Conservation (phyloP, 1,284 basidiomycete species). For the Fomitiporia mediterranea region DNA sequence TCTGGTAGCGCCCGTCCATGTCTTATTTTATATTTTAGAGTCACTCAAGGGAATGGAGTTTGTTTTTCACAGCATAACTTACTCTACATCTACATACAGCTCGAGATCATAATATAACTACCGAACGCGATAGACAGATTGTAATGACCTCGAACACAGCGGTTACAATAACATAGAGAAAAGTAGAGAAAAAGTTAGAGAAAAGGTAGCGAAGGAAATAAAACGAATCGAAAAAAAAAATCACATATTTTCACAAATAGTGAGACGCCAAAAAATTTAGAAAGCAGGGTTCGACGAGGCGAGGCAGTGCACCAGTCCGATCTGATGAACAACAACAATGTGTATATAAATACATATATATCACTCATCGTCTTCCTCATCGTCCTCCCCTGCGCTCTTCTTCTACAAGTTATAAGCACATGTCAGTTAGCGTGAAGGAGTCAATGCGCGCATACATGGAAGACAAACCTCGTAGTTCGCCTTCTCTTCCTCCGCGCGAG, state of each 20-base stretch:
- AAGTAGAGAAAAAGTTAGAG: background rate
- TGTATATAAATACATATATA: no score
- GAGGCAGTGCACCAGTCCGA: background rate
- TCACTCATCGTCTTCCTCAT: conserved; percentile 54
- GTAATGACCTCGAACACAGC: background rate
- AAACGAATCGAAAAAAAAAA: no score
- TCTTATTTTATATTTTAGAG: no score
- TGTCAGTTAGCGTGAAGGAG: conserved; percentile 13
- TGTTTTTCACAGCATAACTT: no score
- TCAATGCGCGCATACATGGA: conserved; percentile 9
- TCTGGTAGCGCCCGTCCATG: no score
- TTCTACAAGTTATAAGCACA: conserved; percentile 33
- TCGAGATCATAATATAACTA: conserved; percentile 7
- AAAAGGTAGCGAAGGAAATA: background rate
- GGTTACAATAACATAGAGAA: background rate
- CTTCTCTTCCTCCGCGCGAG: conserved; percentile 79
- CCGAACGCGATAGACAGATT: background rate
- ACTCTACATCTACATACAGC: conserved; percentile 19
- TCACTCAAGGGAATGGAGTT: no score
- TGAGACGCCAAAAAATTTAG: background rate
- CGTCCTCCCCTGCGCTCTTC: conserved; percentile 53
- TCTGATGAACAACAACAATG: no score
- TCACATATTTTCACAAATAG: no score
- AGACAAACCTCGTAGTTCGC: conserved; percentile 61
- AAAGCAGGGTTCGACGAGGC: background rate